Evolutionary conservation across 2,329 filamentous ascomycete genomes (phyloP).

Genomic region (Stemphylium lycopersici): DNA sequence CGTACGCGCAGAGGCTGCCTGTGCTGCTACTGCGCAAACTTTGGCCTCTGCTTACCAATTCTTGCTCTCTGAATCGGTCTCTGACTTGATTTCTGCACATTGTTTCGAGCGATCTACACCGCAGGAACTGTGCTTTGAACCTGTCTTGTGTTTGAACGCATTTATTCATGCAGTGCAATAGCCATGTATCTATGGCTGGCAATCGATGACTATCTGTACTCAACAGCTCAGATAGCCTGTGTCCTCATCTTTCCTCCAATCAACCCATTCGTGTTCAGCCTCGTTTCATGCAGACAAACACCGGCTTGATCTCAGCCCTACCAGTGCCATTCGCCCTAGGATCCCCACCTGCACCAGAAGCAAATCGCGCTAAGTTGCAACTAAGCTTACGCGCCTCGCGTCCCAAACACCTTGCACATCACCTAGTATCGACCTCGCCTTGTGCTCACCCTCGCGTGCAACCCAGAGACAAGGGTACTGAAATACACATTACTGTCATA

Average conservation of each 20-base stretch:
- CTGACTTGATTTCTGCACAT: neutral
- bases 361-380: constrained; percentile 24
- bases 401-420: constrained; percentile 17
- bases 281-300: neutral
- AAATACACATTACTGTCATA: constrained; percentile 1
- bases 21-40: neutral
- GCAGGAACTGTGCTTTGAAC: too few species aligned
- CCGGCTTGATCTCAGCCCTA: constrained; percentile 10
- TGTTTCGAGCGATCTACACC: neutral
- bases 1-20: neutral
- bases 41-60: neutral
- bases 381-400: constrained; percentile 30
- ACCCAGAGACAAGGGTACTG: constrained; percentile 5
- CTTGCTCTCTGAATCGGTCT: neutral
- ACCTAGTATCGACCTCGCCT: constrained; percentile 1
- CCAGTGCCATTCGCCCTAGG: constrained; percentile 1
- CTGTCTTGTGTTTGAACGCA: too few species aligned
- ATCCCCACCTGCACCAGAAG: constrained; percentile 6
- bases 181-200: neutral
- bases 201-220: too few species aligned
- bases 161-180: neutral
- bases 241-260: neutral
- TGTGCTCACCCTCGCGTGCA: constrained; percentile 8
- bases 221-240: neutral
- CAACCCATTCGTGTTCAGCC: neutral